These are phyloP conservation scores for Solanum corneliomulleri DNA, from an alignment of 257 asterid species.

Conservation along the genomic window DNA sequence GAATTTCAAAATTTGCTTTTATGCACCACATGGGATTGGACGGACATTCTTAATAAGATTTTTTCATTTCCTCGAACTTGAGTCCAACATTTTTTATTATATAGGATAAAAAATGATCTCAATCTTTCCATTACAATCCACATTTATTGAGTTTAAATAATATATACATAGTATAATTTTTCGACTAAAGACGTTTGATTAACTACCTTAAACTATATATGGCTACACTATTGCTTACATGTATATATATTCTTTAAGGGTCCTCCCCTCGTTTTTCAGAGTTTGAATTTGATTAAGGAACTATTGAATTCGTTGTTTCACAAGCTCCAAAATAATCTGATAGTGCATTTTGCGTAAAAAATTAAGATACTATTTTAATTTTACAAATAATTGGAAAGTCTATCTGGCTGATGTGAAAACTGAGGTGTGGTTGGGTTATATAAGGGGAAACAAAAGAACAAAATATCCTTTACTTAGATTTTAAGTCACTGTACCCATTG, in stretches of 20 bases:
- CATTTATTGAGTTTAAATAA: neutral
- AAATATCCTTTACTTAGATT: neutral
- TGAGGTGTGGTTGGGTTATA: neutral
- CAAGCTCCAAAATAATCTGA: accelerated
- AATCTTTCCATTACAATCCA: neutral
- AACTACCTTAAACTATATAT: neutral
- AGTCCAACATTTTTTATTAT: neutral
- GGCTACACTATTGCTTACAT: neutral
- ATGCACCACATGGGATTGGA: accelerated
- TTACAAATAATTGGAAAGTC: neutral
- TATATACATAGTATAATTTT: neutral
- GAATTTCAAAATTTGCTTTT: neutral
- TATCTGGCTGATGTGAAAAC: neutral
- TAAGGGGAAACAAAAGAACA: neutral
- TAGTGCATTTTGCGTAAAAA: neutral
- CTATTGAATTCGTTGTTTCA: too few relatives aligned
- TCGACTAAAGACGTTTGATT: accelerated
- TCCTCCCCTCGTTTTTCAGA: accelerated
- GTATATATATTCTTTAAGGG: neutral
- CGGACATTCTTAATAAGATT: neutral
- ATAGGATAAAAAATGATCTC: neutral
- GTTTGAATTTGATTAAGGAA: too few relatives aligned
- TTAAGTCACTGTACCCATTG: neutral
- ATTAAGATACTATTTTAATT: neutral
- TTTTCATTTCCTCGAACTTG: accelerated